Percentiles rank a stretch among this genome's conserved stretches.
These are phyloP conservation scores for Salvia splendens DNA, from an alignment of 257 asterid genomes.

Conservation along the genomic window DNA sequence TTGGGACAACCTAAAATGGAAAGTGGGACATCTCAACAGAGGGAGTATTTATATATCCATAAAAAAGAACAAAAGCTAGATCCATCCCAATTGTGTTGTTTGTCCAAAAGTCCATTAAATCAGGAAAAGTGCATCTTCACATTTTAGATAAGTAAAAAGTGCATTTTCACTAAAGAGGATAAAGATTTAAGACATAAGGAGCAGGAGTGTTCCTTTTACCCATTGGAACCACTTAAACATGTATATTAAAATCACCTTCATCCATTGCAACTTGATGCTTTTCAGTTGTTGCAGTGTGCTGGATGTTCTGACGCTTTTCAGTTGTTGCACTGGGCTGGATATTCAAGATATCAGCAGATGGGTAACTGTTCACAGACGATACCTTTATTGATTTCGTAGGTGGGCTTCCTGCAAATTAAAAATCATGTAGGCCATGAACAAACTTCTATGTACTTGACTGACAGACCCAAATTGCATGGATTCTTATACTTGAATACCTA, in stretches of 20 bases:
- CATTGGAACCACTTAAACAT: too few relatives aligned
- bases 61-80: background rate
- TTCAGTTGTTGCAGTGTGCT: conserved; percentile 24
- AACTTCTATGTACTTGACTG: background rate
- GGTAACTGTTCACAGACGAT: conserved; percentile 27
- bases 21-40: too few relatives aligned
- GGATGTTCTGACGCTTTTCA: conserved; percentile 31
- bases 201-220: too few relatives aligned
- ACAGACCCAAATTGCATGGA: conserved; percentile 4
- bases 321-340: conserved; percentile 28
- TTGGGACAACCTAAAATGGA: too few relatives aligned
- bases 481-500: background rate
- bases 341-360: conserved; percentile 29
- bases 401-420: conserved; percentile 35
- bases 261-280: conserved; percentile 33
- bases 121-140: background rate
- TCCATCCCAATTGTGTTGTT: background rate
- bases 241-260: conserved; percentile 45
- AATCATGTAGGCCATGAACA: conserved; percentile 1
- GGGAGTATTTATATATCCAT: too few relatives aligned
- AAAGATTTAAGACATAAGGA: too few relatives aligned
- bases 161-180: background rate
- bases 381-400: conserved; percentile 31
- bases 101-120: background rate
- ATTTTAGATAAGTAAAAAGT: background rate